A percentile compares a stretch with the other conserved stretches of the same genome.
These are phyloP conservation scores for Malus sylvestris DNA, from an alignment of 306 rosid species.

Conservation along the genomic window DNA sequence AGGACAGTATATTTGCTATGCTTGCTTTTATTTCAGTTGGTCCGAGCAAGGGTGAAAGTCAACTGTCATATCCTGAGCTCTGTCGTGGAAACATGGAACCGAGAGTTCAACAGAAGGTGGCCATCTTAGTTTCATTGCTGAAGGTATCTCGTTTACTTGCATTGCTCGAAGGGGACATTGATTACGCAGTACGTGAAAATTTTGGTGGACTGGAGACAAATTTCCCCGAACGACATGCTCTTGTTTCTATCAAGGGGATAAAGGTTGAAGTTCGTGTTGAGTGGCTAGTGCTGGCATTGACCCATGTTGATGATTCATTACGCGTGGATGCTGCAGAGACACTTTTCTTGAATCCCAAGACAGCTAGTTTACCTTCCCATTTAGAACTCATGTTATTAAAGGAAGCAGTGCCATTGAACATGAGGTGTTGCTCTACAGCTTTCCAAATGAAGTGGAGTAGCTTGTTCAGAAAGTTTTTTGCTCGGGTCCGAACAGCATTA, in stretches of 20 bases:
- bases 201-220: slow-evolving; percentile 25
- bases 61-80: slow-evolving; percentile 37
- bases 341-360: slow-evolving; percentile 88
- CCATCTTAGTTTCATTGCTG: slow-evolving; percentile 84
- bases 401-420: slow-evolving; percentile 88
- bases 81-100: slow-evolving; percentile 38
- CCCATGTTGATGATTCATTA: slow-evolving; percentile 86
- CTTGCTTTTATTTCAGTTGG: slow-evolving; percentile 66
- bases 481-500: slow-evolving; percentile 87
- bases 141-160: slow-evolving; percentile 92
- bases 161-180: slow-evolving; percentile 88
- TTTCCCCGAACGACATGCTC: slow-evolving; percentile 33
- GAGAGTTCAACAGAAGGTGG: slow-evolving; percentile 81
- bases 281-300: slow-evolving; percentile 84
- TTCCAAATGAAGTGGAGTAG: slow-evolving; percentile 99
- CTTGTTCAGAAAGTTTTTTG: slow-evolving; percentile 83
- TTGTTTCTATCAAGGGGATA: slow-evolving; percentile 71
- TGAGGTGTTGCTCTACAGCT: slow-evolving; percentile 92
- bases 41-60: slow-evolving; percentile 42
- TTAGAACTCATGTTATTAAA: slow-evolving; percentile 77
- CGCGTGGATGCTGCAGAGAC: slow-evolving; percentile 95
- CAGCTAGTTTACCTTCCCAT: slow-evolving; percentile 83
- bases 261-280: slow-evolving; percentile 63
- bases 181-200: slow-evolving; percentile 23
- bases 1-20: slow-evolving; percentile 82